Evolutionary conservation across 2,329 filamentous ascomycete species (phyloP), one percentile per base, ranked within the genome.

Genomic region (Penicillium vulpinum): DNA sequence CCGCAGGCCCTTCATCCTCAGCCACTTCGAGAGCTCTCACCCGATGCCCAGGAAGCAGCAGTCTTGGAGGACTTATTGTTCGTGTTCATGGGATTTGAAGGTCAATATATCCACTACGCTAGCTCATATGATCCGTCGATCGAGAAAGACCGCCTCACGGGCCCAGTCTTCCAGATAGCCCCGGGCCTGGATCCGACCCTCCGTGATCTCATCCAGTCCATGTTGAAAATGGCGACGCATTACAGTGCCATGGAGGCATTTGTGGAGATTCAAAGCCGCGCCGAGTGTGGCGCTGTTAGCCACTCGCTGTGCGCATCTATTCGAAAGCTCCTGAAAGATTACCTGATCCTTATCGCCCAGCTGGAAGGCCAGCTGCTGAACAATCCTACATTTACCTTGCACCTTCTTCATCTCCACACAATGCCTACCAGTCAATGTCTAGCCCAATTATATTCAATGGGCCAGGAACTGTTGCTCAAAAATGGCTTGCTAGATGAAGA

Each of bases 51-150:
- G 73, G 94, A 99, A 76, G 85, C 87, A 24, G 89, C 86, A 9
- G 88, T 99, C 45, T 81, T 97, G 41, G 92, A 97, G 65, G 94
- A 99, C 67, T 77, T 99, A 16, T 77, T 97, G 35, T 97, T 93
- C 70, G 92, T 96, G 5, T 95, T 97, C 67, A 97, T 99, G 92
- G 94, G 94, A 24, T 96, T 92, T 62, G 94, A 99, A 75, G 94
- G 94, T n/a, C 92, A 96, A 73, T 97, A 97, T 71, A 90, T 99
- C 60, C 89, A 91, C 54, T 97, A 91, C 71, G 84, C 84, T 57
- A 89, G 91, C 63, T 84, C 85, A 9, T 97, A 96, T 72, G 88
- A 96, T 65, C 91, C 92, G 0, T 79, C 83, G 3, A 86, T 91
- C 50, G 94, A 99, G 77, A 91, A 93, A 67, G 91, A 95, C 68